These are phyloP conservation scores for Raphanus sativus DNA, from an alignment of 345 rosid genomes.

Conservation along the genomic window DNA sequence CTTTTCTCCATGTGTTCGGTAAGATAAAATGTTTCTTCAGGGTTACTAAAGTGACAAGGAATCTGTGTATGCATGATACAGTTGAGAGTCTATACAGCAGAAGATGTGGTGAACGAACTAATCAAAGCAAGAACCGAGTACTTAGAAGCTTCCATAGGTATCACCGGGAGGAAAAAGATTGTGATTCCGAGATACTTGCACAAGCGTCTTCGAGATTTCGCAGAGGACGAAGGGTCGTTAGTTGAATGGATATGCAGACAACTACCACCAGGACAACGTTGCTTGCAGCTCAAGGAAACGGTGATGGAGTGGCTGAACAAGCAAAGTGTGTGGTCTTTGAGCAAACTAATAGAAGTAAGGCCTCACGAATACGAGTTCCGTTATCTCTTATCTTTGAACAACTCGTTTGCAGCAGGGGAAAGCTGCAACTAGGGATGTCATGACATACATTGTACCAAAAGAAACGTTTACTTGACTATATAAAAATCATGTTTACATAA, in stretches of 20 bases:
- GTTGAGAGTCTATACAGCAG: constrained; percentile 41
- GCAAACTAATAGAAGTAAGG: constrained; percentile 35
- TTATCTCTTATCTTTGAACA: constrained; percentile 21
- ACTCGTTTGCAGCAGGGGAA: not conserved
- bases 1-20: no score
- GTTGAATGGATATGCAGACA: constrained; percentile 41
- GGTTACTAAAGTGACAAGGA: no score
- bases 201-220: constrained; percentile 24
- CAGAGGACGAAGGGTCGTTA: constrained; percentile 33
- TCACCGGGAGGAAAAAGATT: constrained; percentile 33
- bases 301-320: constrained; percentile 30
- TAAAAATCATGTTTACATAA: not conserved
- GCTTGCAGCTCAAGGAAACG: constrained; percentile 37
- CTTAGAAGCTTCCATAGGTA: constrained; percentile 39
- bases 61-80: constrained; percentile 1
- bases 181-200: constrained; percentile 32
- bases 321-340: constrained; percentile 17
- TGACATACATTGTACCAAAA: not conserved
- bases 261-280: constrained; percentile 37
- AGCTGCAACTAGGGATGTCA: not conserved
- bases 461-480: not conserved
- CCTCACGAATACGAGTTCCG: constrained; percentile 40
- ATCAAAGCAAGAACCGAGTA: constrained; percentile 41
- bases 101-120: constrained; percentile 40
- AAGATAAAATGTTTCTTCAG: no score